Conservation (phyloP, 805 yeast genomes). For the Yarrowia sp. region DNA sequence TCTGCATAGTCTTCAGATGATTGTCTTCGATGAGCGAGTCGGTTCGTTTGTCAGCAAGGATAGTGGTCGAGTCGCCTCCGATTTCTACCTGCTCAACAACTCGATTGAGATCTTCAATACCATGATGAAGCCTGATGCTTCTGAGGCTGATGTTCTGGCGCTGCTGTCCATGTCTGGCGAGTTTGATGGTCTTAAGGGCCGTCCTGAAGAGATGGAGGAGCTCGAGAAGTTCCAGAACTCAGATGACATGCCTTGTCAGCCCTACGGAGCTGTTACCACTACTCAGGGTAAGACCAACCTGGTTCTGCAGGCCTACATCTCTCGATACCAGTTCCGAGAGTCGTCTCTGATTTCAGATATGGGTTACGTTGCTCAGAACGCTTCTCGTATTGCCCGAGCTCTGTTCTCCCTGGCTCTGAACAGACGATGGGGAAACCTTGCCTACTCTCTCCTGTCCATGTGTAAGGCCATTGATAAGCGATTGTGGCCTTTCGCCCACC, state of each 20-base stretch:
- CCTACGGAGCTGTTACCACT: slow-evolving; percentile 76
- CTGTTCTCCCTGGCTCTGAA: slow-evolving; percentile 84
- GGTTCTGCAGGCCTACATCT: slow-evolving; percentile 84
- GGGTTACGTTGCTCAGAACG: slow-evolving; percentile 93
- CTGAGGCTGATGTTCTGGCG: slow-evolving; percentile 89
- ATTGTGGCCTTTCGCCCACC: slow-evolving; percentile 90
- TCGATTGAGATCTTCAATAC: slow-evolving; percentile 89
- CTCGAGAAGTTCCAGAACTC: slow-evolving; percentile 65
- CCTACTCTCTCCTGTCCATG: slow-evolving; percentile 74
- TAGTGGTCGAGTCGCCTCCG: slow-evolving; percentile 92
- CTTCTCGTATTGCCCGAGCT: slow-evolving; percentile 92
- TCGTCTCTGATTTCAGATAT: slow-evolving; percentile 86
- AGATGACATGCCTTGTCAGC: slow-evolving; percentile 72
- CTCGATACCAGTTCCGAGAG: slow-evolving; percentile 73
- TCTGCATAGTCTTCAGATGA: slow-evolving; percentile 89
- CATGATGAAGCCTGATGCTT: slow-evolving; percentile 80
- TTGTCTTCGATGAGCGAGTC: slow-evolving; percentile 84
- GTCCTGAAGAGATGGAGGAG: slow-evolving; percentile 87
- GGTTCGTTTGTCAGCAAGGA: slow-evolving; percentile 84
- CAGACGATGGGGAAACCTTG: slow-evolving; percentile 87
- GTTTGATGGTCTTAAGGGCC: slow-evolving; percentile 84
- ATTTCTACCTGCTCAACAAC: slow-evolving; percentile 83
- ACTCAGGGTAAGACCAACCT: slow-evolving; percentile 88
- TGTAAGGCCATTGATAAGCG: slow-evolving; percentile 87
- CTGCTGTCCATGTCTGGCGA: slow-evolving; percentile 92